Conservation (phyloP, 129 eudicot genomes). For the Saposhnikovia divaricata region DNA sequence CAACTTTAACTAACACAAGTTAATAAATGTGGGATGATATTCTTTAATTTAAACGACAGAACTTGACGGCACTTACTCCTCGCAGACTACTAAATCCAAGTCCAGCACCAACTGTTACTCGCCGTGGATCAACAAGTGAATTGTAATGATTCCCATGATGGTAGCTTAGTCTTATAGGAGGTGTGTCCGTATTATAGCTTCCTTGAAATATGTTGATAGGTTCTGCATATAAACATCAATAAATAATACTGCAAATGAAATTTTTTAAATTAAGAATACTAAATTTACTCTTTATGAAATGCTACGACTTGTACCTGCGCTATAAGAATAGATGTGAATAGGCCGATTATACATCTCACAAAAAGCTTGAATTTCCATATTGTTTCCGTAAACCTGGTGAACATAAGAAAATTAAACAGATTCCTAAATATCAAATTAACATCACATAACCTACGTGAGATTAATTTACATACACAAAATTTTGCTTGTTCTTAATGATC, state of each 20-base stretch:
- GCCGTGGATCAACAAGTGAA: constrained; percentile 94
- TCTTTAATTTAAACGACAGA: neutral
- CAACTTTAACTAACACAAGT: neutral
- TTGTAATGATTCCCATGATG: constrained; percentile 99
- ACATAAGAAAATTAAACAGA: neutral
- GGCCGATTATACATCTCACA: constrained; percentile 99
- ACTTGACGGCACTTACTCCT: constrained; percentile 51
- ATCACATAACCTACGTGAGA: neutral
- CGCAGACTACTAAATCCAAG: constrained; percentile 90
- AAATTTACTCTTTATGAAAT: neutral
- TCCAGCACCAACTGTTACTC: constrained; percentile 82
- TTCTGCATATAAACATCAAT: constrained; percentile 33
- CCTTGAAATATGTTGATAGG: constrained; percentile 96
- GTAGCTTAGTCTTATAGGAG: constrained; percentile 85
- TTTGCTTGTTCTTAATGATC: neutral
- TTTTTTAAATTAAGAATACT: constrained; percentile 1
- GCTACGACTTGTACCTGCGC: constrained; percentile 51
- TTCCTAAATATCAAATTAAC: neutral
- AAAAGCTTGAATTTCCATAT: constrained; percentile 86
- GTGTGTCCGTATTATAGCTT: constrained; percentile 72
- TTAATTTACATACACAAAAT: neutral
- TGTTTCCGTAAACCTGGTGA: constrained; percentile 88
- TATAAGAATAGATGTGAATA: constrained; percentile 89
- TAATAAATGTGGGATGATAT: neutral
- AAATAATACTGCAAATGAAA: neutral